phyloP scores from a whole-genome alignment of 108 stramenopile genomes.

The Stephanodiscus triporus region DNA sequence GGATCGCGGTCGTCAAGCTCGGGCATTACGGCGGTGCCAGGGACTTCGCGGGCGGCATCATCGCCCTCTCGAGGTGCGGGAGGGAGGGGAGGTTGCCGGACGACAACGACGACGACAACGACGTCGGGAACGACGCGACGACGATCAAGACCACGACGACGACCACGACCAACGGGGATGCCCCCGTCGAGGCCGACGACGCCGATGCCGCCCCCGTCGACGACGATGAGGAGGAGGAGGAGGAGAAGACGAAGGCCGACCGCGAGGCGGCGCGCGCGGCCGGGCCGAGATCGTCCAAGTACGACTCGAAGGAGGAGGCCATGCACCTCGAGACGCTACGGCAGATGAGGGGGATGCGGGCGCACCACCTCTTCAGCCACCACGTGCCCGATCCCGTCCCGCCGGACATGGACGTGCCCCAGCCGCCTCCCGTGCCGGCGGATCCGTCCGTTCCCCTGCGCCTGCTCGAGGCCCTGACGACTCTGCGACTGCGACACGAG shows the following conservation, averaged over 20 bases:
- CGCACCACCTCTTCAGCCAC: slow-evolving; percentile 36
- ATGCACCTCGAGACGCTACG: slow-evolving; percentile 36
- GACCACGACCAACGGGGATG: not conserved
- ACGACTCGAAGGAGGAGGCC: slow-evolving; percentile 18
- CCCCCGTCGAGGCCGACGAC: not conserved
- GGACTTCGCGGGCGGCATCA: slow-evolving; percentile 41
- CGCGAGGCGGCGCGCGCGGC: not conserved
- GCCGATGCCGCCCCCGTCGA: no score
- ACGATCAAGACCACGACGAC: not conserved
- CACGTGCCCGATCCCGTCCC: slow-evolving; percentile 47
- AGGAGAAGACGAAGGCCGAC: not conserved
- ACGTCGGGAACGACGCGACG: not conserved
- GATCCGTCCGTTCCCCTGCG: slow-evolving; percentile 35
- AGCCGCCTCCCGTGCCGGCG: slow-evolving; percentile 26
- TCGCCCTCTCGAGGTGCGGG: slow-evolving; percentile 12
- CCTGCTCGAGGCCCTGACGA: slow-evolving; percentile 35
- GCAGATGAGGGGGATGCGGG: slow-evolving; percentile 8
- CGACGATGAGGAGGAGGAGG: not conserved
- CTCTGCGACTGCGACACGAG: slow-evolving; percentile 32
- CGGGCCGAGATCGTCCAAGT: not conserved
- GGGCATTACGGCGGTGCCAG: slow-evolving; percentile 31
- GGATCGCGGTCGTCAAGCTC: slow-evolving; percentile 41
- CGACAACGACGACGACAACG: not conserved
- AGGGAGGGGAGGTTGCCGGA: slow-evolving; percentile 5
- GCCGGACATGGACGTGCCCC: slow-evolving; percentile 45